A percentile compares a stretch with the other conserved stretches of the same genome.
phyloP scores from a whole-genome alignment of 192 early-diverging fungal species.

The Umbelopsis isabellina region DNA sequence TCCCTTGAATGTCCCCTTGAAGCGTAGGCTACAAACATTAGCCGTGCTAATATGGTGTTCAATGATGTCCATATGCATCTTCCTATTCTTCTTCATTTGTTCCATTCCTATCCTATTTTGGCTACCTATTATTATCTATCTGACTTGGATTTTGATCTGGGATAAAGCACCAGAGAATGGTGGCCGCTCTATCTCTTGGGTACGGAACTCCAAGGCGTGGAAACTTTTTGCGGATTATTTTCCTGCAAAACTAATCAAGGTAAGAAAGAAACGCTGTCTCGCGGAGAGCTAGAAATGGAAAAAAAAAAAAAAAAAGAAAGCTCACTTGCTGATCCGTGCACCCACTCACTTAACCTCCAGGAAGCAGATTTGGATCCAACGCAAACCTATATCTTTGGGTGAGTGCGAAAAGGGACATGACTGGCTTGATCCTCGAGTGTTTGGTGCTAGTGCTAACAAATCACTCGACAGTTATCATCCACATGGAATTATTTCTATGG shows the following conservation, averaged over 20 bases:
- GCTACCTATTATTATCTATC: constrained; percentile 69
- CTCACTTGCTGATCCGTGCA: background rate
- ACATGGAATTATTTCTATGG: constrained; percentile 85
- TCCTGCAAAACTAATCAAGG: constrained; percentile 76
- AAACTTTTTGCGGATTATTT: constrained; percentile 78
- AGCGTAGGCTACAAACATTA: constrained; percentile 67
- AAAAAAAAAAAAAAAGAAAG: background rate
- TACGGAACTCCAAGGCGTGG: constrained; percentile 67
- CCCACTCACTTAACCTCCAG: background rate
- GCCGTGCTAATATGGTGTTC: constrained; percentile 67
- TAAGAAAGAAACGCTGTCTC: background rate
- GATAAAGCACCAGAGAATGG: constrained; percentile 81
- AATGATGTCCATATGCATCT: constrained; percentile 52
- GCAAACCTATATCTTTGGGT: constrained; percentile 37
- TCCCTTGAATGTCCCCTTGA: constrained; percentile 50
- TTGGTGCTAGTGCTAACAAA: too few species aligned
- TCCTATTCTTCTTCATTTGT: constrained; percentile 64
- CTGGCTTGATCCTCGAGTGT: too few species aligned
- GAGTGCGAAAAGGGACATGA: too few species aligned
- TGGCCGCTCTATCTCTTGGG: constrained; percentile 56
- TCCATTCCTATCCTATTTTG: constrained; percentile 54
- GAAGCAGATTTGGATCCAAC: constrained; percentile 30
- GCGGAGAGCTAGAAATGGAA: background rate
- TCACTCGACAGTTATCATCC: constrained; percentile 79
- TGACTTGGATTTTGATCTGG: constrained; percentile 65